Percentiles rank a stretch among this genome's conserved stretches.
Evolutionary conservation across 1,139 yeast species (phyloP).

Genomic region (Waltiozyma sp.): DNA sequence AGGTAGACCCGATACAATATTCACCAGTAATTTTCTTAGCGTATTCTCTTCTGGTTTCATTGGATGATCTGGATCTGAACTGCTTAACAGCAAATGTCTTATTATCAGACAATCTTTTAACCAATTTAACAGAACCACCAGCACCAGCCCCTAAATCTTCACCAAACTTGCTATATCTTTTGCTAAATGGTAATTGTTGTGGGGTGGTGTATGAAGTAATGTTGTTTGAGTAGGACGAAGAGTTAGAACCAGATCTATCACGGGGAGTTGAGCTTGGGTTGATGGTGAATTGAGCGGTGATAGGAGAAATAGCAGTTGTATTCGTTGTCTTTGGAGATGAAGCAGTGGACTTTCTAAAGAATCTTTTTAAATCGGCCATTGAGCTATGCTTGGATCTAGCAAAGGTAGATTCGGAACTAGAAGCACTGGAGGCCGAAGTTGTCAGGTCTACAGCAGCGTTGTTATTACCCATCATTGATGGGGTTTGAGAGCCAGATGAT

Average conservation of each 20-base stretch:
- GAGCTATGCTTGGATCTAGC: constrained; percentile 46
- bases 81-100: constrained; percentile 86
- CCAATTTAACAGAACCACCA: constrained; percentile 81
- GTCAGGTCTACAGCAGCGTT: constrained; percentile 8
- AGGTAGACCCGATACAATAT: constrained; percentile 86
- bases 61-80: constrained; percentile 66
- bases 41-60: constrained; percentile 76
- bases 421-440: constrained; percentile 17
- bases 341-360: constrained; percentile 37
- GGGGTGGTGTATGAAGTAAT: constrained; percentile 20
- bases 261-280: constrained; percentile 5
- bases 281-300: constrained; percentile 17
- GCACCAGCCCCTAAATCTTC: constrained; percentile 93
- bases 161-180: constrained; percentile 72
- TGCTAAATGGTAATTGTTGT: constrained; percentile 41
- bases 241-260: constrained; percentile 15
- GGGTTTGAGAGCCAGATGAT: neutral
- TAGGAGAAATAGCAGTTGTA: constrained; percentile 14
- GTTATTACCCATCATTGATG: neutral
- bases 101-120: constrained; percentile 57
- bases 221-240: constrained; percentile 19
- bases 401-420: constrained; percentile 18
- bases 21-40: constrained; percentile 92
- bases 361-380: constrained; percentile 58
- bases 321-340: constrained; percentile 11